phyloP scores from a whole-genome alignment of 2,329 filamentous ascomycete species.

The Diplodia corticola region DNA sequence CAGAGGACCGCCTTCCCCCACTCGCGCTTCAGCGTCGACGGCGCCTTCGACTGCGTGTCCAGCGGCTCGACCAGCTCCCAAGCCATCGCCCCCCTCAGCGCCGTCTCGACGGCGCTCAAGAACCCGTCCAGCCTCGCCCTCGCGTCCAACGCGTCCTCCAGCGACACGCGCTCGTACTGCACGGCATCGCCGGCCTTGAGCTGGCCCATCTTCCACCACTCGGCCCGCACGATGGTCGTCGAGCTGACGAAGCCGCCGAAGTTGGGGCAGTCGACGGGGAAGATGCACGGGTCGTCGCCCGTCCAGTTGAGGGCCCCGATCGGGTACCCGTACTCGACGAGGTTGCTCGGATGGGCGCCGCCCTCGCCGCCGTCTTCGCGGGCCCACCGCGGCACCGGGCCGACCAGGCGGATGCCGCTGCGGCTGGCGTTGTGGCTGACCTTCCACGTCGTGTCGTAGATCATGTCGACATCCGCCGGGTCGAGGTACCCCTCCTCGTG shows the following conservation, averaged over 20 bases:
- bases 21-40: constrained; percentile 4
- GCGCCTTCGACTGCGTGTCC: constrained; percentile 12
- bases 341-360: constrained; percentile 62
- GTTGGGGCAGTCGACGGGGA: constrained; percentile 60
- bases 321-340: constrained; percentile 57
- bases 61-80: constrained; percentile 2
- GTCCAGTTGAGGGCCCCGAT: constrained; percentile 62
- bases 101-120: constrained; percentile 45
- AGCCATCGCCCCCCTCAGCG: constrained; percentile 31
- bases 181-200: constrained; percentile 60
- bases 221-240: constrained; percentile 57
- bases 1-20: constrained; percentile 32
- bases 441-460: constrained; percentile 60
- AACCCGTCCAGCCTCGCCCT: constrained; percentile 48
- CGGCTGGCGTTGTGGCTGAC: constrained; percentile 63
- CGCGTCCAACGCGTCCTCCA: constrained; percentile 53
- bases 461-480: constrained; percentile 55
- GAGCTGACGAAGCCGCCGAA: constrained; percentile 62
- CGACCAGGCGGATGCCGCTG: constrained; percentile 61
- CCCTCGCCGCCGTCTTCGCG: constrained; percentile 62
- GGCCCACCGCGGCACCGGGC: constrained; percentile 60
- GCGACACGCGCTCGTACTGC: constrained; percentile 51
- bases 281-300: constrained; percentile 62
- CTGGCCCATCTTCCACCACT: constrained; percentile 64
- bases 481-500: constrained; percentile 57